These are phyloP conservation scores for Phytophthora pistaciae DNA, from an alignment of 352 stramenopile genomes.

Conservation along the genomic window DNA sequence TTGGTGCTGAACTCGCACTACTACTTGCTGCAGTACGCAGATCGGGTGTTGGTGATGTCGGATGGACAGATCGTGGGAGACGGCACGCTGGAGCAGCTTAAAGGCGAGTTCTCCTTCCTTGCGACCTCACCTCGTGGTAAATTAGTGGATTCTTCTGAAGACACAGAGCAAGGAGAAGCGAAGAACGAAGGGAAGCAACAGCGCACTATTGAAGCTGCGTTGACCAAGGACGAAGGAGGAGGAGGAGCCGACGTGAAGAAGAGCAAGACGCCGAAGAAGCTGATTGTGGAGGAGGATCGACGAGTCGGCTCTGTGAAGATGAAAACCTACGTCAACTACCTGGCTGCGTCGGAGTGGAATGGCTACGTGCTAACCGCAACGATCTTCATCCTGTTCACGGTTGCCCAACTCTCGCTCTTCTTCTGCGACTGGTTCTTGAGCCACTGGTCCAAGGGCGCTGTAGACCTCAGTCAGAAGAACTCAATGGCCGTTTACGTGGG, in stretches of 20 bases:
- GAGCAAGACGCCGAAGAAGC: conserved; percentile 28
- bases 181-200: conserved; percentile 4
- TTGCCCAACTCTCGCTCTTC: conserved; percentile 56
- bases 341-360: conserved; percentile 57
- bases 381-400: conserved; percentile 45
- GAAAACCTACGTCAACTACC: conserved; percentile 62
- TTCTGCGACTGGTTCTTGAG: conserved; percentile 67
- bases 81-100: conserved; percentile 78
- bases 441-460: conserved; percentile 47
- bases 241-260: background rate
- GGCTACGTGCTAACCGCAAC: conserved; percentile 35
- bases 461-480: conserved; percentile 43
- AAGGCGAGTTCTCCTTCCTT: conserved; percentile 44
- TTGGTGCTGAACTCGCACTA: conserved; percentile 95
- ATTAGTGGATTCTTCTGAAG: background rate
- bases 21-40: conserved; percentile 81
- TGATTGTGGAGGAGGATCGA: conserved; percentile 54
- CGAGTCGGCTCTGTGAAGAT: conserved; percentile 45
- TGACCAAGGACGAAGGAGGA: background rate
- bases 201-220: background rate
- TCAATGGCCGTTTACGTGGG: conserved; percentile 49
- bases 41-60: conserved; percentile 75
- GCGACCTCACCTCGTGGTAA: conserved; percentile 11
- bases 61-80: conserved; percentile 84
- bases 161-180: background rate